A percentile compares a stretch with the other conserved stretches of the same genome.
phyloP scores from a whole-genome alignment of 495 filamentous ascomycete genomes.

The Paragyromitra xinjiangensis region DNA sequence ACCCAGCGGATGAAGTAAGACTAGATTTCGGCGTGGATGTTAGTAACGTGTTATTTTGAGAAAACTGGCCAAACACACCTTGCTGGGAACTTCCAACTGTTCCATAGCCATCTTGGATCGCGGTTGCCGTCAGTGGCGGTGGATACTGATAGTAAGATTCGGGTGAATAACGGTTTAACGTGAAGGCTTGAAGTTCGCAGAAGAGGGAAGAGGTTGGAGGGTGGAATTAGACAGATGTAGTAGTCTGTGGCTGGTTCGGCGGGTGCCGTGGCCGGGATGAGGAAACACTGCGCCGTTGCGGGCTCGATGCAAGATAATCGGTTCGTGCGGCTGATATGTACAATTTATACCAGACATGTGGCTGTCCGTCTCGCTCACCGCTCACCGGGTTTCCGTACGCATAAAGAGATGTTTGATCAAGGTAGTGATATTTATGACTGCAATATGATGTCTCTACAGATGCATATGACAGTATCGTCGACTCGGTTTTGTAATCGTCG shows the following conservation, averaged over 20 bases:
- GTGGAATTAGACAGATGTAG: constrained; percentile 29
- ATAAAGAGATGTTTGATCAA: background rate
- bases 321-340: constrained; percentile 26
- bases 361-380: background rate
- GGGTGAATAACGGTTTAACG: constrained; percentile 11
- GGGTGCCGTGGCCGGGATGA: constrained; percentile 24
- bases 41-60: constrained; percentile 20
- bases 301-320: constrained; percentile 9
- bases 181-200: background rate
- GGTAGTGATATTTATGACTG: constrained; percentile 9
- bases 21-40: constrained; percentile 61
- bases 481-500: constrained; percentile 7
- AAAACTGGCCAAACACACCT: constrained; percentile 66
- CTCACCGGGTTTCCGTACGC: background rate
- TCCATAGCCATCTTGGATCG: constrained; percentile 75
- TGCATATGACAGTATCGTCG: constrained; percentile 8
- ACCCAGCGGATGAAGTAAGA: constrained; percentile 99
- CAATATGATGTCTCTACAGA: background rate
- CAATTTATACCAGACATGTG: constrained; percentile 10
- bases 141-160: constrained; percentile 10
- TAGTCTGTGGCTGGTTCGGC: constrained; percentile 31
- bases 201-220: constrained; percentile 12
- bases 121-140: constrained; percentile 22
- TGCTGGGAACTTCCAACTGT: constrained; percentile 97
- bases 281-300: constrained; percentile 25